Base-by-base conservation (phyloP, 805 yeast species). In the Saccharomycopsis capsularis region DNA sequence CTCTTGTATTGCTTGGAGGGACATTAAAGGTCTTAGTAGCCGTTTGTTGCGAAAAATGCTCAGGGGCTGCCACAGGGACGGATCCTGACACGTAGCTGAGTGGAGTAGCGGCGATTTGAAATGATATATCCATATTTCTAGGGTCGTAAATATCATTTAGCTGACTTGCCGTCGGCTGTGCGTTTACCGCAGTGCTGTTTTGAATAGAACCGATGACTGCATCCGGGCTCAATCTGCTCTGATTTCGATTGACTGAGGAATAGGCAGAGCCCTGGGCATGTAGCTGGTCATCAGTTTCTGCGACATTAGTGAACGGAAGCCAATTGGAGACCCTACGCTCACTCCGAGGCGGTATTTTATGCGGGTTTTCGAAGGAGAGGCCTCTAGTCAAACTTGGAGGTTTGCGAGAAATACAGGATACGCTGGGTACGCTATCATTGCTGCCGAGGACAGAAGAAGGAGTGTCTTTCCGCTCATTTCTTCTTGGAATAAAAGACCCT, bases 311-410 rank as follows among this genome's bases (percentile, higher is more conserved):
- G 3, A 46, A 42, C 3, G 50, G 50, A 16, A 47, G 35, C 6
- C n/a, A 47, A n/a, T 13, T 22, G 13, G 50, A 47, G 7, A 15
- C 18, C 3, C 52, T 9, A 15, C 44, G 32, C 11, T 40, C 46
- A 38, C 46, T 49, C 21, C 52, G 16, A 2, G 53, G 50, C 4
- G 50, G 50, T 15, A 50, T 46, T 3, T 39, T 48, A 18, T 9
- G 18, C 13, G 45, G 39, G 40, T 40, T 30, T 16, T 16, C 16
- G 4, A 41, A 29, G 5, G 19, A 22, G 11, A 44, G 24, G 15
- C 44, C 44, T 7, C 40, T 42, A 23, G 21, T 25, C 15, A 42
- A 16, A 15, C 32, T 40, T 13, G n/a, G n/a, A n/a, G n/a, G n/a
- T n/a, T n/a, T n/a, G n/a, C n/a, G n/a, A n/a, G n/a, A n/a, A n/a